These are phyloP conservation scores for Mycena latifolia DNA, from an alignment of 768 basidiomycete species.

Conservation along the genomic window DNA sequence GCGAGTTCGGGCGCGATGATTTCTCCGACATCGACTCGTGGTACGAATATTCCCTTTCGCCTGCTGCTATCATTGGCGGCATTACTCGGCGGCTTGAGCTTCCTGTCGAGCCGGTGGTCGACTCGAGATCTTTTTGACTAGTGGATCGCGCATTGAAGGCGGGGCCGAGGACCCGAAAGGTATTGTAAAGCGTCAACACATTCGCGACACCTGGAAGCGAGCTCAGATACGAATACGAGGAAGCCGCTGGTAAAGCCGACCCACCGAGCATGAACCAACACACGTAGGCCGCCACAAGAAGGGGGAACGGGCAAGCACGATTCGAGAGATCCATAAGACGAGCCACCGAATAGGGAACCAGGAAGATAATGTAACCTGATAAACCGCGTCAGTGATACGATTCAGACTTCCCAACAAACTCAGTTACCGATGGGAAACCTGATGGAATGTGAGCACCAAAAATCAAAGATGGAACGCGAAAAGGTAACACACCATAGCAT, in stretches of 20 bases:
- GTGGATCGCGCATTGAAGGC: constrained; percentile 55
- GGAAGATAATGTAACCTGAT: constrained; percentile 69
- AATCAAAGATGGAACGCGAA: not conserved
- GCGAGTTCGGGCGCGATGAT: constrained; percentile 33
- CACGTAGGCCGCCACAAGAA: constrained; percentile 61
- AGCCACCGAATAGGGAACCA: constrained; percentile 70
- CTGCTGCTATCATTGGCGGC: constrained; percentile 36
- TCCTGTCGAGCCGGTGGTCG: constrained; percentile 6
- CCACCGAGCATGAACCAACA: constrained; percentile 69
- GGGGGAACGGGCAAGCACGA: constrained; percentile 57
- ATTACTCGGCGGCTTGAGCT: constrained; percentile 3
- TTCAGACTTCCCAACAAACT: not conserved
- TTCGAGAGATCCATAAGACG: constrained; percentile 63
- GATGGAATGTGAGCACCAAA: constrained; percentile 18
- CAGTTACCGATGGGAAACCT: constrained; percentile 73
- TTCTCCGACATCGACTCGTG: constrained; percentile 29
- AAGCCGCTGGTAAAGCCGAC: constrained; percentile 33
- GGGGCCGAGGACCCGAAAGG: constrained; percentile 70
- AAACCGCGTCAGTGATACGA: constrained; percentile 8
- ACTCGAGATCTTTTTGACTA: constrained; percentile 41
- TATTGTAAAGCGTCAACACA: constrained; percentile 76
- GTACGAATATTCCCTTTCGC: constrained; percentile 24
- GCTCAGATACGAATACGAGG: constrained; percentile 26
- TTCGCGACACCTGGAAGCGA: constrained; percentile 67
- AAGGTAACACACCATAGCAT: constrained; percentile 73